phyloP scores from a whole-genome alignment of 2,329 filamentous ascomycete species.

The Penicillium thymicola region DNA sequence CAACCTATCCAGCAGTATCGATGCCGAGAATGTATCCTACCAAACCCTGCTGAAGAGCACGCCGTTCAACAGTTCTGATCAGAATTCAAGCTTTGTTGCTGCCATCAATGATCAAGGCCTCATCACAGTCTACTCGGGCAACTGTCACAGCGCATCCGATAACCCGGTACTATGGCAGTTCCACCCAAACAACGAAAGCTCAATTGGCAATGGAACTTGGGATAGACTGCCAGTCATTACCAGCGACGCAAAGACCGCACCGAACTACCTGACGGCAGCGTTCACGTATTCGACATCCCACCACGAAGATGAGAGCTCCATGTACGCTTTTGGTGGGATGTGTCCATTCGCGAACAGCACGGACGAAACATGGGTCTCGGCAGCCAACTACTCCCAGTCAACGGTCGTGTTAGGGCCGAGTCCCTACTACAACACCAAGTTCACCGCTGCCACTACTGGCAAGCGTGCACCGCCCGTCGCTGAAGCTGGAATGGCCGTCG shows the following conservation, averaged over 20 bases:
- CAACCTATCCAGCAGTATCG: conserved; percentile 60
- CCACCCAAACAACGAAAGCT: conserved; percentile 44
- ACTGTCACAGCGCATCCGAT: conserved; percentile 57
- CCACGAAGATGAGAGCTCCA: conserved; percentile 50
- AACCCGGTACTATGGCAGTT: conserved; percentile 67
- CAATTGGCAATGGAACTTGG: conserved; percentile 56
- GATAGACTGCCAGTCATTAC: conserved; percentile 39
- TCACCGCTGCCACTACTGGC: conserved; percentile 41
- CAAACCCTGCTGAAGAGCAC: conserved; percentile 26
- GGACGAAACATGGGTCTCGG: conserved; percentile 59
- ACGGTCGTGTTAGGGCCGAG: conserved; percentile 62
- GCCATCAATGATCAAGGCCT: conserved; percentile 65
- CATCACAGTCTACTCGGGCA: conserved; percentile 70
- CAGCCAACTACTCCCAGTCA: conserved; percentile 73
- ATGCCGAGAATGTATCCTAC: conserved; percentile 43
- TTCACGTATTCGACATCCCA: conserved; percentile 62
- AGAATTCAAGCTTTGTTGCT: conserved; percentile 65
- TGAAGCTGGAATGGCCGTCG: conserved; percentile 84
- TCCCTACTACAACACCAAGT: conserved; percentile 40
- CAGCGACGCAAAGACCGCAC: conserved; percentile 36
- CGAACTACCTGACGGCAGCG: conserved; percentile 58
- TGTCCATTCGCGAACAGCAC: conserved; percentile 58
- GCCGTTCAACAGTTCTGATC: conserved; percentile 38
- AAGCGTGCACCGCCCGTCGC: conserved; percentile 65
- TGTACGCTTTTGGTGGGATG: conserved; percentile 86